These are phyloP conservation scores for Farysia itapuensis DNA, from an alignment of 1,284 basidiomycete genomes.

Conservation along the genomic window DNA sequence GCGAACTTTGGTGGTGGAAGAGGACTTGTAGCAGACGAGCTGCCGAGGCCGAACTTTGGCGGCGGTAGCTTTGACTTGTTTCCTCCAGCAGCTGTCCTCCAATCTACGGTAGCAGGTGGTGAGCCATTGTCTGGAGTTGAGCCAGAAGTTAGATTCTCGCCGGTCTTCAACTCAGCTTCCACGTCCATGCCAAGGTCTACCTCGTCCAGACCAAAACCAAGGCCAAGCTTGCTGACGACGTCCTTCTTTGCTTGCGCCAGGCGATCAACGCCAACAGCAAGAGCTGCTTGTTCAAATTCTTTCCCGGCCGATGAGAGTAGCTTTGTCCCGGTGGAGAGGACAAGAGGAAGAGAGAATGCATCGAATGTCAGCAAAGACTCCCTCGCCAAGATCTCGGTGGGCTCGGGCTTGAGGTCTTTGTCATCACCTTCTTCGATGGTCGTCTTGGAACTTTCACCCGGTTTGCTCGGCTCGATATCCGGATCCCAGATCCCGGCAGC, in stretches of 20 bases:
- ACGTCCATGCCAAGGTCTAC: conserved; percentile 64
- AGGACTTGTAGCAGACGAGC: conserved; percentile 2
- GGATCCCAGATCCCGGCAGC: conserved; percentile 76
- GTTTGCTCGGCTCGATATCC: conserved; percentile 26
- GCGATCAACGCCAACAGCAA: conserved; percentile 63
- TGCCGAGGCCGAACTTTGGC: conserved; percentile 13
- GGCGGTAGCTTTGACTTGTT: conserved; percentile 20
- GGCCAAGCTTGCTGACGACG: conserved; percentile 63
- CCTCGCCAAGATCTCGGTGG: conserved; percentile 10
- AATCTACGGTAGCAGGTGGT: conserved; percentile 23
- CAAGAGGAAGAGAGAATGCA: conserved; percentile 68
- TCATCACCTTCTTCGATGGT: conserved; percentile 6
- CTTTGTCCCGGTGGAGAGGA: conserved; percentile 74
- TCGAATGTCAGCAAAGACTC: conserved; percentile 45
- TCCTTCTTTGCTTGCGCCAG: conserved; percentile 78
- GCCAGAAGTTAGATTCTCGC: conserved; percentile 1
- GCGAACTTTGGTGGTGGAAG: conserved; percentile 28
- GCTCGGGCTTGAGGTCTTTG: conserved; percentile 18
- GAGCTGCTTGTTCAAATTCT: conserved; percentile 67
- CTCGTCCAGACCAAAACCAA: conserved; percentile 75
- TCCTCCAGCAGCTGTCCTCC: conserved; percentile 32
- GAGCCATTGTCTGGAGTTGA: conserved; percentile 6
- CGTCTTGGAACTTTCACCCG: conserved; percentile 28
- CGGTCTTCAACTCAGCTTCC: conserved; percentile 57
- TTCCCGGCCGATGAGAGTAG: conserved; percentile 83